Percentiles rank a stretch among this genome's conserved stretches.
Conservation (phyloP, 352 stramenopile species). For the Blastocystis hominis region DNA sequence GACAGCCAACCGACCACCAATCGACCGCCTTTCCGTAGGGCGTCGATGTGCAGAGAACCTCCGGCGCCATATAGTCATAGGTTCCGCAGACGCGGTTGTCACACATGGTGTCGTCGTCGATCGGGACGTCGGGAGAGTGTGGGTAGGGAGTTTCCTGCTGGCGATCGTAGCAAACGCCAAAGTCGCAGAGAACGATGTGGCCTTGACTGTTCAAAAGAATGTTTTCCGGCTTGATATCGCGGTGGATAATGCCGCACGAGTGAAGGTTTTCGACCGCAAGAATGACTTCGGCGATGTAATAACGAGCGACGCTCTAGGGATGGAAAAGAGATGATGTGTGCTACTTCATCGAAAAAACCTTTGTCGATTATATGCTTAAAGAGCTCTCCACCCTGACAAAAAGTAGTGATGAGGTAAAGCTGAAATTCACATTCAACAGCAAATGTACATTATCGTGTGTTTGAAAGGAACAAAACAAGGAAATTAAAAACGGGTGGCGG, state of each 20-base stretch:
- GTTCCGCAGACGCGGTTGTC: slow-evolving; percentile 51
- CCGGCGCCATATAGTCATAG: slow-evolving; percentile 55
- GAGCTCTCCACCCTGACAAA: slow-evolving; percentile 89
- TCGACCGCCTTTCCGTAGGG: slow-evolving; percentile 79
- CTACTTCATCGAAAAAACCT: slow-evolving; percentile 35
- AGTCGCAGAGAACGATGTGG: slow-evolving; percentile 90
- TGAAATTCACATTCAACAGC: slow-evolving; percentile 47
- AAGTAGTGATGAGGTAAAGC: slow-evolving; percentile 95
- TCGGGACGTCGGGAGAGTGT: neutral
- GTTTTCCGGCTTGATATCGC: slow-evolving; percentile 98
- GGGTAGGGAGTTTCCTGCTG: neutral
- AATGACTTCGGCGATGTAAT: slow-evolving; percentile 80
- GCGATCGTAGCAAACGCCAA: slow-evolving; percentile 72
- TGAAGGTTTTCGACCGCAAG: slow-evolving; percentile 84
- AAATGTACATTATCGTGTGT: slow-evolving; percentile 73
- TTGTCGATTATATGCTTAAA: slow-evolving; percentile 78
- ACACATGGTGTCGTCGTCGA: slow-evolving; percentile 23
- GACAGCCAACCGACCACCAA: slow-evolving; percentile 82
- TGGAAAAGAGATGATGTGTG: slow-evolving; percentile 66
- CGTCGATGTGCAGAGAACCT: neutral
- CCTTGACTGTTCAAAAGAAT: slow-evolving; percentile 81
- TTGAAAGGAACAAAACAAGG: slow-evolving; percentile 90
- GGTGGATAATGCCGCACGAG: slow-evolving; percentile 96
- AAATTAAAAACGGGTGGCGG: slow-evolving; percentile 90
- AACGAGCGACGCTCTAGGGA: slow-evolving; percentile 81